phyloP scores from a whole-genome alignment of 805 yeast species.

The Blastobotrys peoriensis region DNA sequence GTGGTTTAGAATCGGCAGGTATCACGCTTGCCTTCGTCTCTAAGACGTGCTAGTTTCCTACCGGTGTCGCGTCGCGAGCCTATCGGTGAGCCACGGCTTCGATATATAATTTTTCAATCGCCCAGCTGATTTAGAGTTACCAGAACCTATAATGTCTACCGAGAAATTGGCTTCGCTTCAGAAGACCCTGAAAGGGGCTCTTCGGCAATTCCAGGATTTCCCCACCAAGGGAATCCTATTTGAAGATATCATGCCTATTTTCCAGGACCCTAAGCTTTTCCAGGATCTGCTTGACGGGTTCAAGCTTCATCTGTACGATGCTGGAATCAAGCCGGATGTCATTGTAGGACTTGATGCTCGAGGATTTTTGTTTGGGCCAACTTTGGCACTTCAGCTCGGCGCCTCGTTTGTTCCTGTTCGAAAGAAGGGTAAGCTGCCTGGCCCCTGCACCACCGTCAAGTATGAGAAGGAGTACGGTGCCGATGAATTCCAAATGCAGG shows the following conservation, averaged over 20 bases:
- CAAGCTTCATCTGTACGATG: conserved; percentile 59
- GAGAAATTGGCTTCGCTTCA: conserved; percentile 9
- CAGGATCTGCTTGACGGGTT: conserved; percentile 76
- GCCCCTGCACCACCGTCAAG: conserved; percentile 62
- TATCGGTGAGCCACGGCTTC: no score
- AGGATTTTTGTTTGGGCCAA: conserved; percentile 95
- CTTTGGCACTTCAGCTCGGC: conserved; percentile 81
- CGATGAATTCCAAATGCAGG: conserved; percentile 86
- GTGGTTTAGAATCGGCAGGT: no score
- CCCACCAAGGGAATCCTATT: conserved; percentile 89
- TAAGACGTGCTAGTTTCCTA: no score
- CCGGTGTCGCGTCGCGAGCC: no score
- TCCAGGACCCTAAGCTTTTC: conserved; percentile 75
- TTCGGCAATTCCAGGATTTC: conserved; percentile 81
- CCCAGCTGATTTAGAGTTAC: no score
- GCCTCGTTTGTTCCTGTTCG: conserved; percentile 95
- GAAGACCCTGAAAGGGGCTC: conserved; percentile 24
- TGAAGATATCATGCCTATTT: conserved; percentile 94
- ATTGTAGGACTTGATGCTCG: conserved; percentile 94
- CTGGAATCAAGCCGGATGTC: conserved; percentile 65
- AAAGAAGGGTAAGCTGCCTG: conserved; percentile 94
- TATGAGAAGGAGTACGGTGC: conserved; percentile 88
- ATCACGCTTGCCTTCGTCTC: no score
- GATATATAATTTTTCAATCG: no score
- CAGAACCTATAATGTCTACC: no score